phyloP scores from a whole-genome alignment of 1,284 basidiomycete species.

The Hypsizygus ulmarius region DNA sequence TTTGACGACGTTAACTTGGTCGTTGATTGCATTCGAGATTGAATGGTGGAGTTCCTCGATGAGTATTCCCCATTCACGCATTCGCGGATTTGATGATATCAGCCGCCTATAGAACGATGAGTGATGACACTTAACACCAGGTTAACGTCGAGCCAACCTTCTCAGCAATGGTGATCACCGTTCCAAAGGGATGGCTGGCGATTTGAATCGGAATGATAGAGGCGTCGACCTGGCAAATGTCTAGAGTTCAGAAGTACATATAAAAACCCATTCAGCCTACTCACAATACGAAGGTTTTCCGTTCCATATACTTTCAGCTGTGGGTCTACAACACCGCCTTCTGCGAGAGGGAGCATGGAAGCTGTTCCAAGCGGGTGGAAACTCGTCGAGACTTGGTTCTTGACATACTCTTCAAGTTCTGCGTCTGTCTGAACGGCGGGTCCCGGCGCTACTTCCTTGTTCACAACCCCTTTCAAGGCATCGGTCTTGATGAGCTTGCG shows the following conservation, averaged over 20 bases:
- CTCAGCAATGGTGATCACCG: constrained; percentile 23
- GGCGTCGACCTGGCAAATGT: constrained; percentile 17
- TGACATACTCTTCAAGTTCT: constrained; percentile 39
- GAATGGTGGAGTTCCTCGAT: too few species aligned
- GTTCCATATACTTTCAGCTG: constrained; percentile 31
- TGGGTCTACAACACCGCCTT: constrained; percentile 33
- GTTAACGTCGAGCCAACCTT: constrained; percentile 11
- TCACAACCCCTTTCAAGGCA: constrained; percentile 28
- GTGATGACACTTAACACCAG: too few species aligned
- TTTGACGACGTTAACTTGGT: too few species aligned
- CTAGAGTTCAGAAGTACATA: neutral
- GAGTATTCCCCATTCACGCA: too few species aligned
- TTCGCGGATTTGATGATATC: too few species aligned
- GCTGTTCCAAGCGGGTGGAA: constrained; percentile 37
- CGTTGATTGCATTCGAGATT: too few species aligned
- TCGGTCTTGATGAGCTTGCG: constrained; percentile 34
- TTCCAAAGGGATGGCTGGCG: constrained; percentile 19
- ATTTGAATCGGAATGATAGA: constrained; percentile 24
- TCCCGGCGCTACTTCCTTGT: constrained; percentile 32
- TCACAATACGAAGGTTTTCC: constrained; percentile 11
- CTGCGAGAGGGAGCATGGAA: constrained; percentile 26
- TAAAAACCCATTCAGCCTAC: neutral
- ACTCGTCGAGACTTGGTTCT: constrained; percentile 25
- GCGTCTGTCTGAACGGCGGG: constrained; percentile 30
- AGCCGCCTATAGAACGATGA: too few species aligned